Evolutionary conservation across 768 basidiomycete species (phyloP), one percentile per base, ranked within the genome.

Genomic region (Zangia roseola): DNA sequence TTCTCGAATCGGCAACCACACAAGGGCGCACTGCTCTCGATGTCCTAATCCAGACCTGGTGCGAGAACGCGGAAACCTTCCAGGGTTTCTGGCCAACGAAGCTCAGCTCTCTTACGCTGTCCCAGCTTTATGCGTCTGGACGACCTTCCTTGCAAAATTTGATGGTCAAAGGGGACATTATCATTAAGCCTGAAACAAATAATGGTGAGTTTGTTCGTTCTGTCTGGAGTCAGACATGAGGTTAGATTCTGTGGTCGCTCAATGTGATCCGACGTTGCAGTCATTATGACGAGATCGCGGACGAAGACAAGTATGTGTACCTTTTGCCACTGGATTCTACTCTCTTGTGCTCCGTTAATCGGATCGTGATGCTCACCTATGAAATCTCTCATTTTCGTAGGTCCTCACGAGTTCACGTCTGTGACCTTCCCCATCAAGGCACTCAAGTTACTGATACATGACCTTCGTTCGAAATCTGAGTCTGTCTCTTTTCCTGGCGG

Each of bases 281-380:
- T 92, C 60, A 97, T 98, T 68, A 92, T 97, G 90, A 98, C 97
- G 40, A 83, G 97, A 53, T 95, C 95, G 26, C 79, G 83, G 60
- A 91, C 97, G 43, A 90, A 84, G 72, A 78, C 75, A 56, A 87
- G 94, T 97, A 70, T 67, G 87, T 69, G 52, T 50, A 20, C 36
- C 40, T 52, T 42, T 50, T 35, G 6, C 10, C 38, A 34, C 44
- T 50, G 25, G 47, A 52, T 20, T 49, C 45, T 54, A 14, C 33
- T 33, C 45, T 28, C 39, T 30, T 14, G 9, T n/a, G n/a, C 19
- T 21, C 13, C 13, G n/a, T 28, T 25, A 20, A 2, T 34, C 12
- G 30, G 20, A 49, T 45, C 10, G 28, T 24, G 50, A 39, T 45
- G 46, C 67, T 68, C 50, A 62, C 53, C 44, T 47, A 14, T 51